Evolutionary conservation across 768 basidiomycete genomes (phyloP), one percentile per base, ranked within the genome.

Genomic region (Butyriboletus loyo): DNA sequence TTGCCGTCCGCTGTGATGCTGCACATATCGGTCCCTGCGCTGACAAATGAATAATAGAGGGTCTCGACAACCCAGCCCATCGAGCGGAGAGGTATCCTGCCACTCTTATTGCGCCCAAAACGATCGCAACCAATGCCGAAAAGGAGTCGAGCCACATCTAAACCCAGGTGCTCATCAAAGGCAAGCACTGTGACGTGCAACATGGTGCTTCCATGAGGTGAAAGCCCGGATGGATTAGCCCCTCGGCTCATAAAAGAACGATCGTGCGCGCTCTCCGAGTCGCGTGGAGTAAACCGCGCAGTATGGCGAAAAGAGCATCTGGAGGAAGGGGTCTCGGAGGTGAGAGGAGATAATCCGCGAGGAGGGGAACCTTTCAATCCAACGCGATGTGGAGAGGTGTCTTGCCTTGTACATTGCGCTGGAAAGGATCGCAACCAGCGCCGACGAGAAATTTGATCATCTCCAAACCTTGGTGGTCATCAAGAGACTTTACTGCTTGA

Each of bases 311-410:
- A 1, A 46, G 41, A 11, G 13, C 7, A 0, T 38, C 37, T 1
- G 49, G 19, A 24, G 53, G 34, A 31, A 19, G 11, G 1, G 14
- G 6, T 10, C 3, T 13, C 9, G 21, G 14, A 22, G 19, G 32
- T 3, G 43, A 45, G 17, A 52, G 53, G 3, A 54, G 21, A 25
- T 45, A 31, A 5, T 46, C 30, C 6, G 27, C 38, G 1, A 55
- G 19, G 37, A 32, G 11, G 22, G 28, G 7, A 38, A 14, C 17
- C 2, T 1, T 17, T n/a, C 15, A 41, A n/a, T 44, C n/a, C 37
- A 59, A 37, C 0, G 56, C 57, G 7, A 50, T 11, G 1, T 60
- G 31, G 17, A 63, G 35, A 8, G 57, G 28, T 14, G 61, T 53
- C 11, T 38, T 40, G 3, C 53, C 50, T 1, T 5, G 35, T 36